These are phyloP conservation scores for Magnolia officinalis DNA, from an alignment of 164 flowering plant genomes.

Conservation along the genomic window DNA sequence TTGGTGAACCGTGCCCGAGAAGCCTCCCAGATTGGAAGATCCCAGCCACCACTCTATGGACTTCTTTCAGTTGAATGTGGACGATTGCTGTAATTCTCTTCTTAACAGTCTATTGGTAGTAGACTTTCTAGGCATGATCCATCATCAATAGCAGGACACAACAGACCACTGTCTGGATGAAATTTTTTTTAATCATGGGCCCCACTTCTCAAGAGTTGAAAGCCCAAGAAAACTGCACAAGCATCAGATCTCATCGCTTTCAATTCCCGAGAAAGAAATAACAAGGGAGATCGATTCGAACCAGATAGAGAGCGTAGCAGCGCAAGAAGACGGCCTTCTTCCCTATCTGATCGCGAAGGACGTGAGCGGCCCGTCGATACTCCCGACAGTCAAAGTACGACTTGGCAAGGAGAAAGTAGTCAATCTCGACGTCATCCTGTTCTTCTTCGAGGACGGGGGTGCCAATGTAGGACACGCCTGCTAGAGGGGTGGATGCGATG, in stretches of 20 bases:
- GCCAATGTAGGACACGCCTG: slow-evolving; percentile 57
- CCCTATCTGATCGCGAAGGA: slow-evolving; percentile 71
- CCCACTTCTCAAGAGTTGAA: too few species aligned
- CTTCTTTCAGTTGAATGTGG: background rate
- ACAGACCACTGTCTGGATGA: background rate
- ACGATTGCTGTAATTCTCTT: background rate
- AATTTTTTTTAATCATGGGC: too few species aligned
- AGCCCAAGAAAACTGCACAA: too few species aligned
- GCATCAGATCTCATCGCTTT: background rate
- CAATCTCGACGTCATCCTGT: slow-evolving; percentile 53
- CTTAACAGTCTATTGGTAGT: background rate
- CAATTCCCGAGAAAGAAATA: background rate
- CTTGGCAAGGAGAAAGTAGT: slow-evolving; percentile 74
- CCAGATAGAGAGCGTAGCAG: slow-evolving; percentile 89
- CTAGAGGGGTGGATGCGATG: slow-evolving; percentile 48
- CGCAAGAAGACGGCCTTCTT: slow-evolving; percentile 87
- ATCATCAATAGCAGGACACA: background rate
- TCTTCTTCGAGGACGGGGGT: slow-evolving; percentile 72
- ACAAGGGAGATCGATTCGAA: slow-evolving; percentile 18
- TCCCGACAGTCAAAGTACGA: slow-evolving; percentile 88
- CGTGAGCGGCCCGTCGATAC: slow-evolving; percentile 87
- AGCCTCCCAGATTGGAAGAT: background rate
- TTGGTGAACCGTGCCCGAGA: background rate
- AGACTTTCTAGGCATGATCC: background rate
- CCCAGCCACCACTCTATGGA: background rate